Percentiles rank a stretch among this genome's conserved stretches.
These are phyloP conservation scores for Neofusicoccum parvum DNA, from an alignment of 2,329 filamentous ascomycete species.

Conservation along the genomic window DNA sequence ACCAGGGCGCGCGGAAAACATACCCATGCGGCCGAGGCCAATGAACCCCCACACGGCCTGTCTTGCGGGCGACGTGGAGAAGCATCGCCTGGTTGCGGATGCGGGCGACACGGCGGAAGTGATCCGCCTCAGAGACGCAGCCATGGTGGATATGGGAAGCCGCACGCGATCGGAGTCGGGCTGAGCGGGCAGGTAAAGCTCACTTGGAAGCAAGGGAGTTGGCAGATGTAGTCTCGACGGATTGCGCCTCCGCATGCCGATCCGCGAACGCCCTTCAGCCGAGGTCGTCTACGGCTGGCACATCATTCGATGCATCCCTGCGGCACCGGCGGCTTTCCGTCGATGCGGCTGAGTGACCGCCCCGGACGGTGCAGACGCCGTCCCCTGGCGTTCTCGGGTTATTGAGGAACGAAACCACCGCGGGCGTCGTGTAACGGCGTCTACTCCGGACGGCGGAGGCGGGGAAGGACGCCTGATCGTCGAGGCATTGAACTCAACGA, in stretches of 20 bases:
- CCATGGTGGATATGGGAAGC: slow-evolving; percentile 26
- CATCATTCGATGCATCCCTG: slow-evolving; percentile 22
- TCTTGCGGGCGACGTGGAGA: slow-evolving; percentile 45
- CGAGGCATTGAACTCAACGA: not conserved
- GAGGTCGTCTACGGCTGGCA: slow-evolving; percentile 18
- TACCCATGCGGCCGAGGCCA: slow-evolving; percentile 54
- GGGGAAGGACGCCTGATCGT: slow-evolving; percentile 16
- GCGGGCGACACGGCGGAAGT: slow-evolving; percentile 25
- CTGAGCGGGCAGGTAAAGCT: not conserved
- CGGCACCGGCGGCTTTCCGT: slow-evolving; percentile 15
- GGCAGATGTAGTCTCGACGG: slow-evolving; percentile 9
- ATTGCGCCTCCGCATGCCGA: slow-evolving; percentile 21
- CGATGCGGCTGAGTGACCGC: slow-evolving; percentile 19
- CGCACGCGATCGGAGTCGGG: slow-evolving; percentile 16
- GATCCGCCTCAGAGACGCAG: slow-evolving; percentile 24
- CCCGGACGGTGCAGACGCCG: slow-evolving; percentile 4
- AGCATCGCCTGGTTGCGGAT: slow-evolving; percentile 36
- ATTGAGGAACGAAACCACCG: slow-evolving; percentile 12
- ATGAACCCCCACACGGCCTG: slow-evolving; percentile 54
- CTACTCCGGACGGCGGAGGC: not conserved
- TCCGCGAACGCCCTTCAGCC: slow-evolving; percentile 13
- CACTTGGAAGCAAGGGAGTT: slow-evolving; percentile 16
- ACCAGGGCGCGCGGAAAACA: slow-evolving; percentile 26
- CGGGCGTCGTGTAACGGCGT: not conserved
- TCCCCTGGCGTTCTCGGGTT: not conserved